Evolutionary conservation across 805 yeast genomes (phyloP).

Genomic region (Nakazawaea ambrosiae): DNA sequence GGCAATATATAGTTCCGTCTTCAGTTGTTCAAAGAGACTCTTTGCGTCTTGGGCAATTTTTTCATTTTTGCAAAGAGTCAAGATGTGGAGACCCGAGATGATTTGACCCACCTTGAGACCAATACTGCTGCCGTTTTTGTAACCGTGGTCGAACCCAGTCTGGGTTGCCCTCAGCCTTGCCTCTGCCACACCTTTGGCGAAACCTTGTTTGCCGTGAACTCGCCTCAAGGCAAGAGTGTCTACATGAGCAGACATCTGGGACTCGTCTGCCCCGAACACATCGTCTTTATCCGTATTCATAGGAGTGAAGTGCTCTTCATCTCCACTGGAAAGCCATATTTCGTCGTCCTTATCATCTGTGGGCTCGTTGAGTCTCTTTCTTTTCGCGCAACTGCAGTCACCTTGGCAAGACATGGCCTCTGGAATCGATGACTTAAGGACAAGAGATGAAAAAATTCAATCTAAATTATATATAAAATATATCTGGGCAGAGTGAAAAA

Average conservation of each 20-base stretch:
- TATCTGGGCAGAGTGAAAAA: too few relatives aligned
- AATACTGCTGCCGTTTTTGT: conserved; percentile 63
- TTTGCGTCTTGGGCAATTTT: background rate
- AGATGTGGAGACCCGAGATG: conserved; percentile 36
- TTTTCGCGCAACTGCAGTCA: conserved; percentile 2
- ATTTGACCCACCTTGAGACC: conserved; percentile 64
- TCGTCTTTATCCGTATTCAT: conserved; percentile 20
- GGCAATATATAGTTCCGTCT: conserved; percentile 49
- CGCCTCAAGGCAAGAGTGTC: conserved; percentile 37
- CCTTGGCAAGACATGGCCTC: background rate
- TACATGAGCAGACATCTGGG: conserved; percentile 15
- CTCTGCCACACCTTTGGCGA: conserved; percentile 66
- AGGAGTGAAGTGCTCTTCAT: conserved; percentile 21
- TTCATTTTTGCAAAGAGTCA: conserved; percentile 4
- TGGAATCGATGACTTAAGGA: too few relatives aligned
- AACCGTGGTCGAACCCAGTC: conserved; percentile 75
- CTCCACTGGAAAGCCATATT: conserved; percentile 27
- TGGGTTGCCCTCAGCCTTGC: conserved; percentile 70
- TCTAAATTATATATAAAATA: too few relatives aligned
- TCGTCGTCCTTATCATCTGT: conserved; percentile 20
- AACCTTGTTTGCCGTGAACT: conserved; percentile 73
- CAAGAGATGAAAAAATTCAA: background rate
- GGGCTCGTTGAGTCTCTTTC: conserved; percentile 1
- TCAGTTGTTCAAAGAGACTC: conserved; percentile 26
- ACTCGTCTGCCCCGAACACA: conserved; percentile 27